Percentiles rank a stretch among this genome's conserved stretches.
Evolutionary conservation across 75 land plant species (phyloP).

Genomic region (Isoetes taiwanensis): DNA sequence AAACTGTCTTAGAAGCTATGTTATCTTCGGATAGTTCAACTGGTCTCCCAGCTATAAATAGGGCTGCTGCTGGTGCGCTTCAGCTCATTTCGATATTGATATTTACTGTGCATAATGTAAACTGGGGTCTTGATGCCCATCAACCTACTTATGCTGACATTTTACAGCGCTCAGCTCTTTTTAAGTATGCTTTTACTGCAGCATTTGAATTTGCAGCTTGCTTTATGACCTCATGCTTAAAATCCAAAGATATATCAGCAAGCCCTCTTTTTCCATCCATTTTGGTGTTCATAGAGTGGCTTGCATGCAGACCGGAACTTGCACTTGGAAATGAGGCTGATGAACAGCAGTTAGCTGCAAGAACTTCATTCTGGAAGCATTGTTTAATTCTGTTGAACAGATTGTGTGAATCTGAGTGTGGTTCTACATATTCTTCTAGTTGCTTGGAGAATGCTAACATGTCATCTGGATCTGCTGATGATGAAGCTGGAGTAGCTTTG

Average conservation of each 20-base stretch:
- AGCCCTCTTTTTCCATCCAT: slow-evolving; percentile 57
- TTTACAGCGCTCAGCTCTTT: slow-evolving; percentile 43
- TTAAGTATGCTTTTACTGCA: slow-evolving; percentile 66
- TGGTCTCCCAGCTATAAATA: slow-evolving; percentile 9
- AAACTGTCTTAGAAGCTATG: slow-evolving; percentile 25
- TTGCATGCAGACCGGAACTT: slow-evolving; percentile 60
- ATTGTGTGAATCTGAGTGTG: slow-evolving; percentile 20
- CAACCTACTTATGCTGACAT: slow-evolving; percentile 56
- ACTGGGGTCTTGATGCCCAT: slow-evolving; percentile 34
- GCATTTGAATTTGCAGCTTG: slow-evolving; percentile 47
- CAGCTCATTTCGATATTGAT: slow-evolving; percentile 67
- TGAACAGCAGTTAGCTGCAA: slow-evolving; percentile 44
- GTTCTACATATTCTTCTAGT: slow-evolving; percentile 16
- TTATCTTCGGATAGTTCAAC: slow-evolving; percentile 32
- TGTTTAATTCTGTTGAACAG: slow-evolving; percentile 46
- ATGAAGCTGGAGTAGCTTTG: slow-evolving; percentile 41
- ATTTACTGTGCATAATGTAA: slow-evolving; percentile 68
- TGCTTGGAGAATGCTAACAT: slow-evolving; percentile 22
- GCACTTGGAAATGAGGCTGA: slow-evolving; percentile 40
- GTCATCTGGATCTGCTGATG: slow-evolving; percentile 27
- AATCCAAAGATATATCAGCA: slow-evolving; percentile 38
- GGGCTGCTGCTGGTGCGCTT: slow-evolving; percentile 21
- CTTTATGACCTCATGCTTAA: slow-evolving; percentile 34
- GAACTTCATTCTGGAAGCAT: slow-evolving; percentile 55
- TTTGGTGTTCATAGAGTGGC: slow-evolving; percentile 71